Conservation (phyloP, 345 rosid species). For the Aegle marmelos region DNA sequence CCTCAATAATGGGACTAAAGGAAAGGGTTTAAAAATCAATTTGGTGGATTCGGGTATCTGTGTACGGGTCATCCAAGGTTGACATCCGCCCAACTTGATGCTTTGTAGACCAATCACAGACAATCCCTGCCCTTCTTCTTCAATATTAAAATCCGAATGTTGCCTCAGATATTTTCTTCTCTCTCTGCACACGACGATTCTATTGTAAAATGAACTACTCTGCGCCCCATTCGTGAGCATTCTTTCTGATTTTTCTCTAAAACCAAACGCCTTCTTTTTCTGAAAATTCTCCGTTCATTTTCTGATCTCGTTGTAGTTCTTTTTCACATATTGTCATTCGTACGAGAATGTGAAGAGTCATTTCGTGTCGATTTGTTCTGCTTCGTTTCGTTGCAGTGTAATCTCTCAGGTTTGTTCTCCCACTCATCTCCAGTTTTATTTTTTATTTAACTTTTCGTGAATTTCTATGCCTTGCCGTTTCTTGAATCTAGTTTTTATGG, state of each 20-base stretch:
- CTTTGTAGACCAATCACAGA: neutral
- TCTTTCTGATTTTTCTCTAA: neutral
- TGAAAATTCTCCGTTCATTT: neutral
- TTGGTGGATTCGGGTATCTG: neutral
- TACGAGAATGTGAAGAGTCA: neutral
- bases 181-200: neutral
- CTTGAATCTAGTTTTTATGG: neutral
- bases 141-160: neutral
- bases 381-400: neutral
- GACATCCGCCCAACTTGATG: neutral
- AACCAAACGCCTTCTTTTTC: neutral
- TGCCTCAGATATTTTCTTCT: constrained; percentile 10
- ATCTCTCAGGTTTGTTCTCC: neutral
- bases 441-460: neutral
- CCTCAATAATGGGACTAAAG: too few relatives aligned
- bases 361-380: neutral
- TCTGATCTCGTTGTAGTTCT: neutral
- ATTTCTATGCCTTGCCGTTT: neutral
- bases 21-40: too few relatives aligned
- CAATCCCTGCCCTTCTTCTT: neutral
- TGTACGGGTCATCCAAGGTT: neutral
- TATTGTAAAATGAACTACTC: too few relatives aligned
- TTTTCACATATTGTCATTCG: neutral
- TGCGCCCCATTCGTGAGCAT: neutral
- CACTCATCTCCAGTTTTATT: neutral